Base-by-base conservation (phyloP, 108 stramenopile species). In the Cyclostephanos invisitatus region DNA sequence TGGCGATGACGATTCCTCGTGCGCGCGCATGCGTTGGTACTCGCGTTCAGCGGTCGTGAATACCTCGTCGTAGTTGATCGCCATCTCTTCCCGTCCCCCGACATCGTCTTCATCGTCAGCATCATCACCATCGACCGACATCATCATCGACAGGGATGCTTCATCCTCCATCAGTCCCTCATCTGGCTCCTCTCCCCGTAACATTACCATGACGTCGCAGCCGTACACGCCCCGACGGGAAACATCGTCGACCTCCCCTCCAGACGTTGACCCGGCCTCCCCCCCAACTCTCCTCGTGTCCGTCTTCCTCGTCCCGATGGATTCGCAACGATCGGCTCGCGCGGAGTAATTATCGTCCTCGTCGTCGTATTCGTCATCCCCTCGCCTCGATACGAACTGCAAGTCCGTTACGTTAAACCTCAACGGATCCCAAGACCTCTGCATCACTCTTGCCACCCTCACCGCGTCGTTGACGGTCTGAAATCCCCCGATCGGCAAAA, bases 181-280 rank as follows among this genome's bases (percentile, higher is more conserved):
- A 25, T 72, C 55, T 0, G 74, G 83, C 62, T 92, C 91, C 77
- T 89, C 87, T 7, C 91, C 91, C 64, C 68, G 50, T 0, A 92
- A 66, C 87, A 89, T 88, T 12, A 92, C 83, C 75, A 87, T 81
- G 38, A 88, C 89, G 68, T 92, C 89, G 64, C 91, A 87, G 22
- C 87, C 87, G 80, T 83, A 90, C 18, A 72, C 53, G 11, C 80
- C 73, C 44, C 61, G 68, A 38, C 60, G 66, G 25, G 70, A 66
- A 17, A 81, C 82, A 70, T 80, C 82, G 22, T 75, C 82, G 17
- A 83, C 82, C 54, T 79, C 82, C 1, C 78, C 74, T n/a, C 77
- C 62, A 2, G 82, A 51, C 10, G 74, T 62, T 20, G 71, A 22
- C 22, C 64, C 49, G 49, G 73, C 63, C 14, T 67, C 36, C 27